Evolutionary conservation across 2,329 filamentous ascomycete genomes (phyloP), one percentile per base, ranked within the genome.

Genomic region (Apiospora sp.): DNA sequence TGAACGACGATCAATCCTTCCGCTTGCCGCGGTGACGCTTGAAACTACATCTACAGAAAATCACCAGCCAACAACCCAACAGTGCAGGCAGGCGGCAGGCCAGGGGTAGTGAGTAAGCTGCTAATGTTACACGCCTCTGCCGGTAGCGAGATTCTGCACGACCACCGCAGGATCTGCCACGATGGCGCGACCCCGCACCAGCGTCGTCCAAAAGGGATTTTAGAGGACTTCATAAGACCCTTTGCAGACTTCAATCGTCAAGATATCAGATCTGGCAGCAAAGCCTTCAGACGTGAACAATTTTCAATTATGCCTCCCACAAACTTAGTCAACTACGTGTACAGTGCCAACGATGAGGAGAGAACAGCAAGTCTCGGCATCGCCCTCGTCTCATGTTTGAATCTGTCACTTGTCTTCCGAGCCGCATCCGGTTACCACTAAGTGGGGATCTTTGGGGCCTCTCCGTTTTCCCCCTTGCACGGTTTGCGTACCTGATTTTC

Each of bases 321-420:
- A 64, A 64, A 64, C 24, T 19, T 22, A 61, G 10, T 7, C 6
- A 61, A 37, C 16, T 13, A 61, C 27, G 27, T 64, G 58, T 64
- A 64, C 58, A 64, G 58, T 64, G 58, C 58, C 34, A 41, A 41
- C 4, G 19, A 14, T 34, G 7, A n/a, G 34, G 22, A 64, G 58
- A 41, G 58, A 24, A 64, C 19, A 41, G n/a, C 58, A n/a, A 37
- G 34, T n/a, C 58, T 64, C 10, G 58, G 58, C 58, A 64, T 41
- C 58, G 58, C 58, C 58, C 58, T 64, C 58, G 67, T 68, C 67
- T 68, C 67, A 68, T 46, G 67, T 68, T 70, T 70, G 68, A 58
- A 51, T 67, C 69, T 71, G 69, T 71, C 69, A 71, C 37, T 64
- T 70, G 46, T 12, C 37, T 71, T 71, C 69, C 51, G 58, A 64